Base-by-base conservation (phyloP, 768 basidiomycete genomes). In the Mycena rebaudengoi region DNA sequence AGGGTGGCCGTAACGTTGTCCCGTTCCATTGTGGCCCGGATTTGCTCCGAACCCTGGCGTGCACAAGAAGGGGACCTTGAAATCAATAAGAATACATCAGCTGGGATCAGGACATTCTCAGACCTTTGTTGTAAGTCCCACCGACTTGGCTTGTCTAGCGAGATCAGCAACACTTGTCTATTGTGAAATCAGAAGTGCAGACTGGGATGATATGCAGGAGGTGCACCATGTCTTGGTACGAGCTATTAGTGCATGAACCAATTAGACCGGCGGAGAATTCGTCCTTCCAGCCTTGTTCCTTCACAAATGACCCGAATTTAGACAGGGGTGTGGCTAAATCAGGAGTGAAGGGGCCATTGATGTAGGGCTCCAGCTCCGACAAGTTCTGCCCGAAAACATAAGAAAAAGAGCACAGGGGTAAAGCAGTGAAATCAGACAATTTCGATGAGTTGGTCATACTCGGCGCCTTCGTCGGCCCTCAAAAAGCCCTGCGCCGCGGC, bases 181-280 rank as follows among this genome's bases (percentile, higher is more conserved):
- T 21, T 33, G 35, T 10, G 18, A 37, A 37, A 37, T 10, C 10
- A 18, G 35, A 37, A 37, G 35, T 10, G 35, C 11, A 37, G 18
- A 10, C 29, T 8, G 13, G 46, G 13, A 30, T 16, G 11, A 37
- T 20, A 25, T 23, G 2, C 12, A 18, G 20, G 5, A 7, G 35
- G 1, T 56, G 12, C 63, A 93, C 94, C 94, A 96, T 91, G 73
- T 96, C 94, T 75, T 97, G 94, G 73, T 99, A 99, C 6, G 96
- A 98, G 62, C 96, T 98, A 76, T 99, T 99, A 29, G 98, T 99
- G 77, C 98, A 99, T n/a, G 95, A 98, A 23, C 98, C 98, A 71
- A 99, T 99, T 26, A 99, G 84, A 50, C 85, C 88, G 23, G 96
- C 97, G 12, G 95, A 92, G 52, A 99, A 81, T 74, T 94, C 91